These are phyloP conservation scores for Fusarium sambucinum DNA, from an alignment of 2,329 filamentous ascomycete species.

Conservation along the genomic window DNA sequence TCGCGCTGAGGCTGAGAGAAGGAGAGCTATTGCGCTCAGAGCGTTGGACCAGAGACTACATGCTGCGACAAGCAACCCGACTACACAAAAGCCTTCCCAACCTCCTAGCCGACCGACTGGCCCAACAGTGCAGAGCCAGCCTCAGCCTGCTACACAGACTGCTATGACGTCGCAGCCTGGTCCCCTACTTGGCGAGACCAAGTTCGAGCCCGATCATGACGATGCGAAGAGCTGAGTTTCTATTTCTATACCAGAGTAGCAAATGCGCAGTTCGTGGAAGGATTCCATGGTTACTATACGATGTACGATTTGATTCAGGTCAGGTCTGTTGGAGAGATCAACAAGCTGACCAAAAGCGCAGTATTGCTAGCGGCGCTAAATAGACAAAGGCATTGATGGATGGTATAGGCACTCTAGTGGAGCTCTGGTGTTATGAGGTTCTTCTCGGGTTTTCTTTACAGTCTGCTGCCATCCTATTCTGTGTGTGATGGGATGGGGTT, in stretches of 20 bases:
- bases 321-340: slow-evolving; percentile 8
- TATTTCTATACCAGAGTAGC: background rate
- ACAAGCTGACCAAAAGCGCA: slow-evolving; percentile 10
- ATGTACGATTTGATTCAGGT: slow-evolving; percentile 30
- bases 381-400: slow-evolving; percentile 28
- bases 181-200: slow-evolving; percentile 75
- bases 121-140: slow-evolving; percentile 69
- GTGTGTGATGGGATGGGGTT: background rate
- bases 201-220: slow-evolving; percentile 74
- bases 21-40: slow-evolving; percentile 88
- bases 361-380: slow-evolving; percentile 29
- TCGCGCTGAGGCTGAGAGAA: slow-evolving; percentile 90
- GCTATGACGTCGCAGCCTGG: slow-evolving; percentile 68
- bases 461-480: background rate
- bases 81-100: slow-evolving; percentile 47
- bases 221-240: slow-evolving; percentile 49
- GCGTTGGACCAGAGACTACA: slow-evolving; percentile 92
- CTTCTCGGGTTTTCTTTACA: slow-evolving; percentile 24
- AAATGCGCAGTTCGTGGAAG: background rate
- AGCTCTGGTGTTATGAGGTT: slow-evolving; percentile 39
- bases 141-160: slow-evolving; percentile 66
- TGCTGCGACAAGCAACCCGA: slow-evolving; percentile 74
- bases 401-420: slow-evolving; percentile 25
- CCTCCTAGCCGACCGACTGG: slow-evolving; percentile 59
- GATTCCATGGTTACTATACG: slow-evolving; percentile 16